phyloP scores from a whole-genome alignment of 2,329 filamentous ascomycete genomes.

The Fusarium sp. region DNA sequence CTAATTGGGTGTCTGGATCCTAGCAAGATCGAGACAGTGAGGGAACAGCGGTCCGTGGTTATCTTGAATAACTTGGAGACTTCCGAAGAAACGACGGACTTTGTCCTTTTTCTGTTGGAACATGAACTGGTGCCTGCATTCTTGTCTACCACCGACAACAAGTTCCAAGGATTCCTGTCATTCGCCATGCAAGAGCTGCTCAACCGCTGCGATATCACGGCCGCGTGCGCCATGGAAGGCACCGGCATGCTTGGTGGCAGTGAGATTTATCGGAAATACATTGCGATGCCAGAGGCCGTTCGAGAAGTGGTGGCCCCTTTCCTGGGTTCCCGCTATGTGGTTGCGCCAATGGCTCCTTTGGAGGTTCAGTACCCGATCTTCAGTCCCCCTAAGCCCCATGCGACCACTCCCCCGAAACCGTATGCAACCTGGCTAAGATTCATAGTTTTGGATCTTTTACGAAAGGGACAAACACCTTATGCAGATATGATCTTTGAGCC shows the following conservation, averaged over 20 bases:
- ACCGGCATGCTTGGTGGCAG: constrained; percentile 60
- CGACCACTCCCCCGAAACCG: constrained; percentile 64
- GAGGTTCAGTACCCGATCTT: constrained; percentile 83
- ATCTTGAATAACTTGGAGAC: constrained; percentile 88
- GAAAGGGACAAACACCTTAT: constrained; percentile 79
- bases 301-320: constrained; percentile 90
- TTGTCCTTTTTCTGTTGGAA: constrained; percentile 86
- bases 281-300: constrained; percentile 79
- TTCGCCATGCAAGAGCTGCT: constrained; percentile 95
- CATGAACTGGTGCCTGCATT: constrained; percentile 93
- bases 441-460: constrained; percentile 85
- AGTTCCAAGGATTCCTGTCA: constrained; percentile 89
- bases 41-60: constrained; percentile 85
- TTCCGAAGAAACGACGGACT: constrained; percentile 83
- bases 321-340: constrained; percentile 82
- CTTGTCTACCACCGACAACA: constrained; percentile 87
- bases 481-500: constrained; percentile 84
- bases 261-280: constrained; percentile 79
- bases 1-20: constrained; percentile 92
- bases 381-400: constrained; percentile 74
- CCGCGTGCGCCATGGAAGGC: constrained; percentile 60
- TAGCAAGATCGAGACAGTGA: constrained; percentile 84
- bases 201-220: constrained; percentile 78
- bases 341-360: constrained; percentile 71
- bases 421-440: constrained; percentile 86